phyloP scores from a whole-genome alignment of 2,329 filamentous ascomycete species.

The Paracorniculantispora psalliotae region DNA sequence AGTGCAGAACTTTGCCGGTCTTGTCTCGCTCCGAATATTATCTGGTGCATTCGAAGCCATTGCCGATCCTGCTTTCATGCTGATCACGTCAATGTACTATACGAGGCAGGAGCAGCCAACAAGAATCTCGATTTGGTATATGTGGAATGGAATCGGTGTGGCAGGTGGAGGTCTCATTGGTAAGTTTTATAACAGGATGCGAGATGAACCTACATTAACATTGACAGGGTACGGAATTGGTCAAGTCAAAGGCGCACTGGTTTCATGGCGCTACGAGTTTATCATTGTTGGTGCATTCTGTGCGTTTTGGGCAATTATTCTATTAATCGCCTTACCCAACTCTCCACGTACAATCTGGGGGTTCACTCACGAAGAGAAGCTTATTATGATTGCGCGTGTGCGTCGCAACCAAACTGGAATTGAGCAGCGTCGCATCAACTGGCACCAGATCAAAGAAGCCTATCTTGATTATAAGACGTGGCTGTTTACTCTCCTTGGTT shows the following conservation, averaged over 20 bases:
- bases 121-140: constrained; percentile 55
- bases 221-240: constrained; percentile 51
- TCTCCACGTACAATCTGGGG: constrained; percentile 50
- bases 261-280: constrained; percentile 64
- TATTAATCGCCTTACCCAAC: constrained; percentile 53
- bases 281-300: constrained; percentile 58
- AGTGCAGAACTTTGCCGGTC: constrained; percentile 49
- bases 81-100: constrained; percentile 63
- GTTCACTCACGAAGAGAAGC: constrained; percentile 45
- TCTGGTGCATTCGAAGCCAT: constrained; percentile 61
- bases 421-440: constrained; percentile 52
- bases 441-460: constrained; percentile 50
- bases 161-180: constrained; percentile 48
- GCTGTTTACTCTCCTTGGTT: constrained; percentile 50
- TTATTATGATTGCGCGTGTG: constrained; percentile 51
- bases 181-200: constrained; percentile 8
- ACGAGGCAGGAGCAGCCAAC: constrained; percentile 58
- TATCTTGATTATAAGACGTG: constrained; percentile 55
- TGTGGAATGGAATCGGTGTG: constrained; percentile 54
- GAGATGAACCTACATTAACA: not conserved
- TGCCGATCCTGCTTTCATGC: constrained; percentile 47
- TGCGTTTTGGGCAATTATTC: constrained; percentile 53
- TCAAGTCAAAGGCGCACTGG: constrained; percentile 50
- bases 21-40: constrained; percentile 52
- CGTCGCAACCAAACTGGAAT: constrained; percentile 54